Conservation (phyloP, 179 eudicot genomes). For the Beta lomatogona region DNA sequence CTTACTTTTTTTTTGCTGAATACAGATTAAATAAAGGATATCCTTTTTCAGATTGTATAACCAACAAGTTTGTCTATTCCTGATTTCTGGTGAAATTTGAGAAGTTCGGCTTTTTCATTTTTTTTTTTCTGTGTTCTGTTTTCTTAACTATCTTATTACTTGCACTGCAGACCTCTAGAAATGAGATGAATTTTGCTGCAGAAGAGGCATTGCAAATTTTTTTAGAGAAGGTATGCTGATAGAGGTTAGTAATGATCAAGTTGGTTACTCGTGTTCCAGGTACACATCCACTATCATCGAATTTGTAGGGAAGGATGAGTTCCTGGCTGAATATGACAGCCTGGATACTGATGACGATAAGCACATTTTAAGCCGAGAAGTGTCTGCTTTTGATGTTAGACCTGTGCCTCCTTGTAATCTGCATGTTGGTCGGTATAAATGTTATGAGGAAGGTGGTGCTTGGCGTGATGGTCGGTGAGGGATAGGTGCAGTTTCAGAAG, state of each 20-base stretch:
- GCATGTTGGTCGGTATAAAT: not conserved
- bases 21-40: too few species aligned
- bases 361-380: constrained; percentile 12
- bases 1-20: too few species aligned
- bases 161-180: constrained; percentile 7
- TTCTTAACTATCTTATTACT: not conserved
- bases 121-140: not conserved
- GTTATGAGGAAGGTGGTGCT: constrained; percentile 13
- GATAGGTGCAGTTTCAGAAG: too few species aligned
- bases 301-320: constrained; percentile 3
- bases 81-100: not conserved
- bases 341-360: constrained; percentile 12
- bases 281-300: constrained; percentile 11
- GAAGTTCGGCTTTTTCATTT: not conserved
- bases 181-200: not conserved
- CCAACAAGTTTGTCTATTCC: not conserved
- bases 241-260: constrained; percentile 17
- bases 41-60: too few species aligned
- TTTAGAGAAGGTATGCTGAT: constrained; percentile 3
- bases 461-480: constrained; percentile 13
- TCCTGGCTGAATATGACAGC: constrained; percentile 12
- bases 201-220: not conserved
- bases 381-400: not conserved
- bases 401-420: constrained; percentile 12
- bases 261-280: not conserved